These are phyloP conservation scores for Aspergillus chevalieri DNA, from an alignment of 2,329 filamentous ascomycete genomes.

Conservation along the genomic window DNA sequence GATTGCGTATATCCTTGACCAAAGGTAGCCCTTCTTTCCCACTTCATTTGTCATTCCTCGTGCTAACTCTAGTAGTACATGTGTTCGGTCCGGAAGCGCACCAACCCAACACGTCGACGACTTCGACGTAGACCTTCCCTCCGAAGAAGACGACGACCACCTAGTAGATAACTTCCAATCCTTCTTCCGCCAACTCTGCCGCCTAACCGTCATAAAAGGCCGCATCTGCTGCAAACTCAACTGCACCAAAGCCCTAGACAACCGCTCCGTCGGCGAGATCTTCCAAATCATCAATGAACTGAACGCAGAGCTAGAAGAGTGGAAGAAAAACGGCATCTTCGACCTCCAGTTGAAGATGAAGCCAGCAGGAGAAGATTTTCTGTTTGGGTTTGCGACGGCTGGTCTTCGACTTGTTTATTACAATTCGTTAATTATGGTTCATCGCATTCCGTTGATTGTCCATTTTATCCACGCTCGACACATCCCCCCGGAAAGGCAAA, in stretches of 20 bases:
- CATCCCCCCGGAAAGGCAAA: slow-evolving; percentile 57
- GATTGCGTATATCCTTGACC: slow-evolving; percentile 66
- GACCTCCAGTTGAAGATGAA: slow-evolving; percentile 85
- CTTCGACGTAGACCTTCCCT: slow-evolving; percentile 89
- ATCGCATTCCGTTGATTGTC: slow-evolving; percentile 90
- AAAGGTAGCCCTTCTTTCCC: slow-evolving; percentile 46
- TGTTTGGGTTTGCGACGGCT: slow-evolving; percentile 81
- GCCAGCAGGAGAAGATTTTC: slow-evolving; percentile 79
- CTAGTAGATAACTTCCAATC: slow-evolving; percentile 80
- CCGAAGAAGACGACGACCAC: slow-evolving; percentile 80
- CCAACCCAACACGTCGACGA: slow-evolving; percentile 66
- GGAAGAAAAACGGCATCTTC: slow-evolving; percentile 84
- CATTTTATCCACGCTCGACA: slow-evolving; percentile 85
- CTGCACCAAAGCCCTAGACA: slow-evolving; percentile 77
- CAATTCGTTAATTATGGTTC: slow-evolving; percentile 91
- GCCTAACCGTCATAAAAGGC: slow-evolving; percentile 80
- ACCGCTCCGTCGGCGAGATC: slow-evolving; percentile 72
- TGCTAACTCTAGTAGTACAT: slow-evolving; percentile 44
- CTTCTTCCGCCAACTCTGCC: slow-evolving; percentile 86
- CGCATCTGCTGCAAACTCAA: slow-evolving; percentile 87
- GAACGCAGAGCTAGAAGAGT: slow-evolving; percentile 76
- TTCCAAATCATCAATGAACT: slow-evolving; percentile 87
- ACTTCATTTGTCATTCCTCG: neutral
- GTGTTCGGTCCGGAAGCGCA: slow-evolving; percentile 59
- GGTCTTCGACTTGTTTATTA: slow-evolving; percentile 92